Percentiles rank a stretch among this genome's conserved stretches.
These are phyloP conservation scores for Lachancea sp. DNA, from an alignment of 805 yeast species.

Conservation along the genomic window DNA sequence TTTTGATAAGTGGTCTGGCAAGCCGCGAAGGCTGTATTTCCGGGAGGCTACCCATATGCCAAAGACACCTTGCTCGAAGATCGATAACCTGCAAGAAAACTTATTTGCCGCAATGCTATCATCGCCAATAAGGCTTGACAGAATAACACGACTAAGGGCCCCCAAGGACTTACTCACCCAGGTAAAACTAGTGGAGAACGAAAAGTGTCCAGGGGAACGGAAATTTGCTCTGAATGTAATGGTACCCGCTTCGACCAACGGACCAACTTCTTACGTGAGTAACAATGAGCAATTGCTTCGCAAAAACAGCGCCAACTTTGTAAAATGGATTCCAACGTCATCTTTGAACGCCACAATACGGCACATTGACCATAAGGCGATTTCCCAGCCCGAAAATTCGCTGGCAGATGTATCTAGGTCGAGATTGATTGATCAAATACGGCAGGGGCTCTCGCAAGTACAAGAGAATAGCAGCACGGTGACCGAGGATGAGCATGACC, in stretches of 20 bases:
- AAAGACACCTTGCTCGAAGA: neutral
- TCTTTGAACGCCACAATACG: slow-evolving; percentile 4
- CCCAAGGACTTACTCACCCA: slow-evolving; percentile 37
- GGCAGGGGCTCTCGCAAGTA: neutral
- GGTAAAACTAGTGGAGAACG: slow-evolving; percentile 7
- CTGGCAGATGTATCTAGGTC: neutral
- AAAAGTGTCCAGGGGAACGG: neutral
- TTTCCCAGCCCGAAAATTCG: neutral
- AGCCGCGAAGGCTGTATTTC: slow-evolving; percentile 20
- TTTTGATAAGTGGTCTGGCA: slow-evolving; percentile 34
- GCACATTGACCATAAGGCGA: slow-evolving; percentile 3
- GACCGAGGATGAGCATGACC: no score
- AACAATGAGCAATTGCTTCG: slow-evolving; percentile 11
- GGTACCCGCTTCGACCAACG: slow-evolving; percentile 5
- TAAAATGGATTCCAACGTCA: slow-evolving; percentile 8
- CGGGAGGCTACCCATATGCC: neutral
- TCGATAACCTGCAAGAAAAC: slow-evolving; percentile 27
- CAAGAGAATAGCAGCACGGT: no score
- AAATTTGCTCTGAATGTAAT: slow-evolving; percentile 10
- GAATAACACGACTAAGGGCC: slow-evolving; percentile 30
- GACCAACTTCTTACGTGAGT: slow-evolving; percentile 23
- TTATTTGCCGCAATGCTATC: slow-evolving; percentile 36
- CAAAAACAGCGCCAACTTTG: neutral
- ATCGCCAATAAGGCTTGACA: slow-evolving; percentile 41
- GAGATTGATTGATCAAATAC: neutral